Base-by-base conservation (phyloP, 1,284 basidiomycete species). In the Sphaerobolus stellatus region DNA sequence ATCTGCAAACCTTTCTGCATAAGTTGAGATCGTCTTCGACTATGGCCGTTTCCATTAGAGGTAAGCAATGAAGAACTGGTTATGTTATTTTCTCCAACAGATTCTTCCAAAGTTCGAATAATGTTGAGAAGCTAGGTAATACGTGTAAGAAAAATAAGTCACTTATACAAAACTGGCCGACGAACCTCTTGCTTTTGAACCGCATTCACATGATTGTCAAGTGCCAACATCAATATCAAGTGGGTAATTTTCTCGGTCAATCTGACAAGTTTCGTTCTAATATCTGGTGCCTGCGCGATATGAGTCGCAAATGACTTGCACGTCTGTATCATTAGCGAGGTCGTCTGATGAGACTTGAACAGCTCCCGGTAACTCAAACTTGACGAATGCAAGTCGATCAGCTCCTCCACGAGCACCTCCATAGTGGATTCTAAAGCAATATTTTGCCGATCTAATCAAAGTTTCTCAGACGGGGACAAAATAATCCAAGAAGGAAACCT, bases 231-330 rank as follows among this genome's bases (percentile, higher is more conserved):
- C 31, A 86, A 64, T 1, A 81, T 84, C 28, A 91, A 73, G 61
- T 88, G 84, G 3, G 78, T 82, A 27, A 90, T 63, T 58, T 88
- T 88, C 60, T 88, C 83, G 22, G 85, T 65, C 20, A 88, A 76
- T 3, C 83, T 73, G 13, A 77, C 66, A 2, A 73, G 76, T 57
- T 69, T 68, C n/a, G 69, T 71, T 52, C 78, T 78, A 40, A 82
- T 68, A 28, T 71, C 71, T 3, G 64, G 48, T 1, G 73, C 64
- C 16, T 64, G 59, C 0, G 71, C 63, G 1, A 83, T 66, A 22
- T 74, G 74, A 2, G 67, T 61, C 4, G 82, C 75, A 62, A 85
- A 88, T 2, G 71, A 64, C 59, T 78, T 80, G 64, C 84, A 85
- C 16, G 81, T 80, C 29, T 83, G 78, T 11, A 90, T 73, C 59